Evolutionary conservation across 1,284 basidiomycete species (phyloP), one percentile per base, ranked within the genome.

Genomic region (Pyrrhoderma lamaoense): DNA sequence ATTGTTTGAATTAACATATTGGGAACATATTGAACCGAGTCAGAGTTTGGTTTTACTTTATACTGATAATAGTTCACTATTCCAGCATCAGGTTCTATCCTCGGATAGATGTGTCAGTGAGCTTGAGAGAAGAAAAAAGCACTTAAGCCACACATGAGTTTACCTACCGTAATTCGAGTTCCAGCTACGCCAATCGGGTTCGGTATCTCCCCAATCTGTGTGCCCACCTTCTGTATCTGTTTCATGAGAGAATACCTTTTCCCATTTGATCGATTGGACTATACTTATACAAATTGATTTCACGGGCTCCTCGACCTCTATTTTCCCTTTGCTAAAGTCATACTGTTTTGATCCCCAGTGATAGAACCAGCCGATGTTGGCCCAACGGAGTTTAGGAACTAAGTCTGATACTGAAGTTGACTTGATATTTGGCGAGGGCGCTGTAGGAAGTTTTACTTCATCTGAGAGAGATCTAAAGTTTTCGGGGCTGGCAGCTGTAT

Each of bases 301-400:
- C 11, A 93, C 62, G 7, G 71, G 67, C 1, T 66, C 57, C 42
- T 83, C 77, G 45, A 94, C 80, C 0, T 72, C 70, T 0, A 79
- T 82, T 50, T 77, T 80, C 0, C 77, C 77, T 57, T 73, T 78
- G 0, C 77, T 74, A 57, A 94, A 93, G 61, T 94, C 89, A 61
- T 96, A 96, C 53, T 87, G 82, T 61, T 95, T 96, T 22, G 81
- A 87, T 1, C 89, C 86, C 92, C 92, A 95, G 68, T 95, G 80
- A 65, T 96, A 96, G 49, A 80, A 87, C 81, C 87, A 89, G 3
- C 93, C 93, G 42, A 96, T 85, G 60, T 94, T 96, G 1, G 90
- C 87, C 93, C 93, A 96, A 36, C 93, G 76, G 35, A 96, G 65
- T 62, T 81, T 85, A 0, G 71, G 70, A n/a, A 92, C 58, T 3